Conservation (phyloP, 805 yeast genomes). For the Allodekkera sacchari region DNA sequence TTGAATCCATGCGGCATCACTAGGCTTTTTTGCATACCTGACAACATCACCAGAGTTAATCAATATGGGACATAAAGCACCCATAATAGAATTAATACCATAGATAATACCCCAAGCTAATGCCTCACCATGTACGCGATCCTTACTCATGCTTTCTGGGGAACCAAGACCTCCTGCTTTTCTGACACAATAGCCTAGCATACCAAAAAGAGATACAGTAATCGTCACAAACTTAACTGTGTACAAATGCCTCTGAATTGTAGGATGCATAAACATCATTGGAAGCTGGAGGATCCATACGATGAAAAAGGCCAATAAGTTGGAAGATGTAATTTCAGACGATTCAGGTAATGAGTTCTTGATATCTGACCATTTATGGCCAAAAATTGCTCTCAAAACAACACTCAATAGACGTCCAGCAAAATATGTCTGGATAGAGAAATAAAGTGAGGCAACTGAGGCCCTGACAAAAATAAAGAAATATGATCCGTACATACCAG, state of each 20-base stretch:
- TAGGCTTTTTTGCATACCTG: slow-evolving; percentile 8
- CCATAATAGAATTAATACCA: slow-evolving; percentile 10
- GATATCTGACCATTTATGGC: slow-evolving; percentile 10
- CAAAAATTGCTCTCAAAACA: slow-evolving; percentile 12
- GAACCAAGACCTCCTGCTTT: slow-evolving; percentile 9
- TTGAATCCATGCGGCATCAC: slow-evolving; percentile 8
- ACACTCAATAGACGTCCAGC: slow-evolving; percentile 27
- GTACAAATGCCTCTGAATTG: slow-evolving; percentile 6
- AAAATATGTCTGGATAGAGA: slow-evolving; percentile 26
- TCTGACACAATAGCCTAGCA: slow-evolving; percentile 8
- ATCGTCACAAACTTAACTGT: slow-evolving; percentile 7
- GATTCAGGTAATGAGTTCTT: slow-evolving; percentile 9
- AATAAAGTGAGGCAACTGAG: slow-evolving; percentile 26
- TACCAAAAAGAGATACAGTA: slow-evolving; percentile 6
- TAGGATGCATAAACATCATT: slow-evolving; percentile 10
- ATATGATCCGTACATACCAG: slow-evolving; percentile 28
- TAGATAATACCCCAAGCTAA: slow-evolving; percentile 6
- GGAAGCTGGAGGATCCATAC: slow-evolving; percentile 13
- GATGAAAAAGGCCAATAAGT: slow-evolving; percentile 8
- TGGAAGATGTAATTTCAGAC: slow-evolving; percentile 5
- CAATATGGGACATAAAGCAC: slow-evolving; percentile 10
- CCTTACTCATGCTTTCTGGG: slow-evolving; percentile 3
- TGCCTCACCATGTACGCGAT: slow-evolving; percentile 2
- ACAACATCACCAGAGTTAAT: slow-evolving; percentile 10
- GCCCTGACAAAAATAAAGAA: slow-evolving; percentile 27